These are phyloP conservation scores for Geotrichum aggregatum DNA, from an alignment of 1,139 yeast genomes.

Conservation along the genomic window DNA sequence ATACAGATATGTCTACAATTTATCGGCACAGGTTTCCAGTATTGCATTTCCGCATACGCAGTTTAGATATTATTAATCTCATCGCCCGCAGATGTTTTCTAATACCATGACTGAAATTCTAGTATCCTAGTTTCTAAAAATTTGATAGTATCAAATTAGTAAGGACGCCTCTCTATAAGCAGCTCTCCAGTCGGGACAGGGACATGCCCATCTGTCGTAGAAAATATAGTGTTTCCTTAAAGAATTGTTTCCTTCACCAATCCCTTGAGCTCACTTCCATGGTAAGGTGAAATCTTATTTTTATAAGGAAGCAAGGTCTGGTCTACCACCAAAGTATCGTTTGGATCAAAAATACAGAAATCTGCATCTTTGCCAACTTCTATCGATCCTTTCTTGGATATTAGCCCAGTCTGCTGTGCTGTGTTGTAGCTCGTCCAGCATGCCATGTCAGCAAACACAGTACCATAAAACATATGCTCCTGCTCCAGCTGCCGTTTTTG, in stretches of 20 bases:
- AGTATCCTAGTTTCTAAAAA: no score
- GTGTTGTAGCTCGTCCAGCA: slow-evolving; percentile 80
- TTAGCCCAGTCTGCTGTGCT: slow-evolving; percentile 77
- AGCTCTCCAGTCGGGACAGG: slow-evolving; percentile 54
- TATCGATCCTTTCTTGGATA: slow-evolving; percentile 66
- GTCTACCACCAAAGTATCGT: slow-evolving; percentile 50
- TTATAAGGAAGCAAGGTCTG: slow-evolving; percentile 66
- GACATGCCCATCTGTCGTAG: slow-evolving; percentile 54
- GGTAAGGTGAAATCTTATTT: slow-evolving; percentile 82
- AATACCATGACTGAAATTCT: no score
- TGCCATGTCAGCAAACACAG: slow-evolving; percentile 56
- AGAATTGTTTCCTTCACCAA: slow-evolving; percentile 72
- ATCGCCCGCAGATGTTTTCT: no score
- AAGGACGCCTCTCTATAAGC: slow-evolving; percentile 45
- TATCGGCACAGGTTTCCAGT: no score
- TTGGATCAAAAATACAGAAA: slow-evolving; percentile 72
- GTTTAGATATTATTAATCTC: no score
- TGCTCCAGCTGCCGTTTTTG: slow-evolving; percentile 6
- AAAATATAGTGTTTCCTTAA: slow-evolving; percentile 67
- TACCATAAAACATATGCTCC: no score
- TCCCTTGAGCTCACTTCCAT: slow-evolving; percentile 66
- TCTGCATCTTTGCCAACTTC: slow-evolving; percentile 81
- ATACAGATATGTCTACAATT: no score
- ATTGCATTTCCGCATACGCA: no score
- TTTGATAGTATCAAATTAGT: slow-evolving; percentile 8